Evolutionary conservation across 805 yeast species (phyloP).

Genomic region (Candida hispaniensis): DNA sequence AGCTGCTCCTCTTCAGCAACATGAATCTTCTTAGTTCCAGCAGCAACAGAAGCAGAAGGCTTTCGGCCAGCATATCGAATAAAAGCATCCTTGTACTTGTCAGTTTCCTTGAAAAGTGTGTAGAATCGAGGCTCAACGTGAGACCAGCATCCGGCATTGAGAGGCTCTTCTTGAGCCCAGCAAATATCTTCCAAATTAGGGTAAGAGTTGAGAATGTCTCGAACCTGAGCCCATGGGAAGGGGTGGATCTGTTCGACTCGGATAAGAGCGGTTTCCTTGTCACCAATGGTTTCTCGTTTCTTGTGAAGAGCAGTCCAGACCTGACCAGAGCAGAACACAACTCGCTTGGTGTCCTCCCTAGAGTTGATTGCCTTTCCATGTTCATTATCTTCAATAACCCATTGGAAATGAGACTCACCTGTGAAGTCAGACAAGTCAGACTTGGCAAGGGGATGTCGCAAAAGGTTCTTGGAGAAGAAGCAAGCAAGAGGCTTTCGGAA

Average conservation of each 20-base stretch:
- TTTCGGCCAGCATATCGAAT: constrained; percentile 93
- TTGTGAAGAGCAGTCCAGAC: constrained; percentile 87
- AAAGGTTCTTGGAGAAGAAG: constrained; percentile 84
- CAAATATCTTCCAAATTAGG: constrained; percentile 80
- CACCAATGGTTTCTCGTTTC: constrained; percentile 67
- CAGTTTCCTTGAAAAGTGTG: constrained; percentile 67
- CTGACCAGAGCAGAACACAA: constrained; percentile 83
- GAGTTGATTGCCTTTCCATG: constrained; percentile 65
- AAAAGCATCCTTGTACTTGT: constrained; percentile 44
- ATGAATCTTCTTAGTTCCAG: constrained; percentile 88
- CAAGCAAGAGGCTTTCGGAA: constrained; percentile 75
- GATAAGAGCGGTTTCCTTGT: constrained; percentile 77
- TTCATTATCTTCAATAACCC: constrained; percentile 90
- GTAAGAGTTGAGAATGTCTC: constrained; percentile 70
- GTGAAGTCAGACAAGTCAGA: constrained; percentile 75
- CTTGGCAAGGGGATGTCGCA: constrained; percentile 97
- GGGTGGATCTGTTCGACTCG: constrained; percentile 95
- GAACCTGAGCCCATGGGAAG: constrained; percentile 93
- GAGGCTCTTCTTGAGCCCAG: constrained; percentile 98
- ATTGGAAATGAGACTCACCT: constrained; percentile 84
- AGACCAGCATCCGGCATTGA: constrained; percentile 89
- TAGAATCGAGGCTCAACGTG: constrained; percentile 73
- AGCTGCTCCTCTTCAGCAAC: constrained; percentile 78
- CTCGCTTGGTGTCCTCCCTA: constrained; percentile 77
- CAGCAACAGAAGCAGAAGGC: constrained; percentile 97